Evolutionary conservation across 1,284 basidiomycete species (phyloP), one percentile per base, ranked within the genome.

Genomic region (Caloboletus inedulis): DNA sequence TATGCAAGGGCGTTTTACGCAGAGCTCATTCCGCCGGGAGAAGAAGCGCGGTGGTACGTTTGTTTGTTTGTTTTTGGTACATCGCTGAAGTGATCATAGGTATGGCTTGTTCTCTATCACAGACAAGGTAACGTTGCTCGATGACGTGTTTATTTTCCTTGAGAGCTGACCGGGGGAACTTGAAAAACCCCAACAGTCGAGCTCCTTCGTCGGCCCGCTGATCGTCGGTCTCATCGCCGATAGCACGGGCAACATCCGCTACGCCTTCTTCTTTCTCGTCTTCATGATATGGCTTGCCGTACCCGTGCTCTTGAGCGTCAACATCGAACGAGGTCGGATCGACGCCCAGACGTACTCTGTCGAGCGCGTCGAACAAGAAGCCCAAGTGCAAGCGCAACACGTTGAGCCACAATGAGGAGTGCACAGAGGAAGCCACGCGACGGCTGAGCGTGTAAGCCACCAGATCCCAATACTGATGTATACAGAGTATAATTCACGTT

Each of bases 161-260:
- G 23, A 18, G 25, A 5, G 23, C 37, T 46, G n/a, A 46, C 21
- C 10, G 21, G 16, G 23, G 18, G n/a, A n/a, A n/a, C n/a, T n/a
- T n/a, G n/a, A n/a, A n/a, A n/a, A n/a, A n/a, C n/a, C n/a, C n/a
- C 35, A n/a, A 48, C 70, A 91, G 84, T 91, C 89, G 14, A 87
- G 85, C 52, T 92, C 89, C 9, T 96, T 95, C 69, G 70, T 96
- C n/a, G 92, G 92, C 0, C 92, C 92, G 2, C 75, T 92, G 4
- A 74, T 91, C 21, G 92, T 97, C 1, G 93, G 92, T 0, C 60
- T 93, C 37, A 90, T 97, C 43, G 83, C 92, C 0, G 92, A 95
- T 64, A 69, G 76, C 42, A 94, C 91, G 0, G 92, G 92, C 2
- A 91, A 95, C 68, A 94, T 96, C 52, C 86, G 93, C 18, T 89